Evolutionary conservation across 371 early-diverging fungal species (phyloP), one percentile per base, ranked within the genome.

Genomic region (Coemansia sp.): DNA sequence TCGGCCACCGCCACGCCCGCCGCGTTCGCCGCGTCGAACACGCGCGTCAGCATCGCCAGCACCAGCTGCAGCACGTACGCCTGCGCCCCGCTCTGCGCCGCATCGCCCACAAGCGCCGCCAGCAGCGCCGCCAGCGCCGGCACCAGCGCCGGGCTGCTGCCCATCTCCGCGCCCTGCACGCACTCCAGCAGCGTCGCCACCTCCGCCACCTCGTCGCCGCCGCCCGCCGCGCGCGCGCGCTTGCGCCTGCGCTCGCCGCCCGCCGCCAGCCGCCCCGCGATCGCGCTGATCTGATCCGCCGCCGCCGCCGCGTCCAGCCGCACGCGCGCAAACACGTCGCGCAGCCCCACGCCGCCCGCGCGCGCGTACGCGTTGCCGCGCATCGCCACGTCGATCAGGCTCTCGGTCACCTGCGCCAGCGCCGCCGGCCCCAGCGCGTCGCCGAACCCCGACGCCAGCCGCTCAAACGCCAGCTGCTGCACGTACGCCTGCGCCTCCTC

Each of bases 31-130:
- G 79, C 67, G 9, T 86, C 86, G 39, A 93, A 77, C 35, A 90
- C 84, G 40, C 83, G 82, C 11, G 91, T 85, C 57, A 90, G 63
- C 32, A 88, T 80, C 4, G 88, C 85, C 57, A 97, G 87, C 40
- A 91, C 78, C 48, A 95, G 76, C 77, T 97, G 96, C 77, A 90
- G 90, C 55, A 89, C 79, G 78, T 95, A 95, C 65, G 96, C 95
- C 49, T 93, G 55, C 47, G 55, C 50, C 1, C 32, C 58, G 43
- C 31, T 30, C 34, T 32, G 32, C n/a, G 11, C 38, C 3, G 39
- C 57, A 20, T 40, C 30, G 1, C 34, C 52, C 68, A 89, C 78
- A 66, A 94, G 77, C n/a, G 81, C 83, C 1, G 85, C 82, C 47
- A 95, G 82, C 8, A 91, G 73, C 50, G 88, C 88, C 68, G 92